Evolutionary conservation across 306 rosid genomes (phyloP).

Genomic region (Oemleria cerasiformis): DNA sequence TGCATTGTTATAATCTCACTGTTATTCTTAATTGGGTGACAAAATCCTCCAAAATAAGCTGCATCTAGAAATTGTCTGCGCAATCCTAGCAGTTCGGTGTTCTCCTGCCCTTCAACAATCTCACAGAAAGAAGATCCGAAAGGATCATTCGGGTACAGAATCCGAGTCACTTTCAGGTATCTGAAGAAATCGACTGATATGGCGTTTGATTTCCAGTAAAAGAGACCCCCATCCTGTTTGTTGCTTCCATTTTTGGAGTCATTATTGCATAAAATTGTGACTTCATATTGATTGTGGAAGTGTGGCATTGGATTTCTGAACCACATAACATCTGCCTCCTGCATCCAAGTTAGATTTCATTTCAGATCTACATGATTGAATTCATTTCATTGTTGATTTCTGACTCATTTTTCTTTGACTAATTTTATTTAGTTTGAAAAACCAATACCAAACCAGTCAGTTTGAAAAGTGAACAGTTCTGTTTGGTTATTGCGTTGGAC

Average conservation of each 20-base stretch:
- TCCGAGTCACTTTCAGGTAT: conserved; percentile 30
- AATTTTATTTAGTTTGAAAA: too few relatives aligned
- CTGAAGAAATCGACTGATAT: conserved; percentile 31
- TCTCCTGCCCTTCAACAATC: neutral
- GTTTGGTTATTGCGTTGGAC: too few relatives aligned
- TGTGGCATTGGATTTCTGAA: conserved; percentile 47
- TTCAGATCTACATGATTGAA: neutral
- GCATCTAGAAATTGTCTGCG: conserved; percentile 16
- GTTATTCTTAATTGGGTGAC: conserved; percentile 29
- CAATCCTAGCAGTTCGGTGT: conserved; percentile 19
- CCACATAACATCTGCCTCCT: conserved; percentile 66
- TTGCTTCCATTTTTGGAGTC: conserved; percentile 7
- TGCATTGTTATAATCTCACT: conserved; percentile 37
- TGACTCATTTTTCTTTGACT: too few relatives aligned
- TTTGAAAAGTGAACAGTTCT: too few relatives aligned
- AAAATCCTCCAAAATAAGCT: conserved; percentile 43
- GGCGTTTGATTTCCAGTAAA: conserved; percentile 34
- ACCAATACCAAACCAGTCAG: too few relatives aligned
- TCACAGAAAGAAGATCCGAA: conserved; percentile 34
- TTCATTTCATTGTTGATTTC: neutral
- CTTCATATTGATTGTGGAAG: neutral
- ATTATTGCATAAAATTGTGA: conserved; percentile 42
- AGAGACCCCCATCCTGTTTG: conserved; percentile 36
- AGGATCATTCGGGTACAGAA: conserved; percentile 27
- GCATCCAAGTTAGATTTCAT: conserved; percentile 13